Evolutionary conservation across 2,329 filamentous ascomycete species (phyloP), one percentile per base, ranked within the genome.

Genomic region (Paracorniculantispora psalliotae): DNA sequence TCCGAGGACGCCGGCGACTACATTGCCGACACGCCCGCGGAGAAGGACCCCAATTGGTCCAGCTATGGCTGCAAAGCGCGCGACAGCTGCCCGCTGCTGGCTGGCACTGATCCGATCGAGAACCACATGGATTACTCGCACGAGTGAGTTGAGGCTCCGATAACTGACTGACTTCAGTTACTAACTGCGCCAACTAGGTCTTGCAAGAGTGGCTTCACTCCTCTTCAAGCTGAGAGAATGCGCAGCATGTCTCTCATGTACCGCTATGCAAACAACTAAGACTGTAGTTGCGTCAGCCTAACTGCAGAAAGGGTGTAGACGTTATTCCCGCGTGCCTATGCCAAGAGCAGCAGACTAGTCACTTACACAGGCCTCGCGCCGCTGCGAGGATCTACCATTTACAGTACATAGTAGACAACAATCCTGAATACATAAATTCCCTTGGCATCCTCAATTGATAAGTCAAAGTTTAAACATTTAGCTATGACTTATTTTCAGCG

Each of bases 11-110:
- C 51, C 47, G 76, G 75, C 41, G 77, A 79, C 64, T 66, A 66
- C 23, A 68, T 79, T 17, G 62, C 68, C 51, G 77, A 78, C 57
- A 79, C 76, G 21, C 73, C 76, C 28, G 69, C 73, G 19, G 68
- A 76, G 63, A 63, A 63, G 66, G 66, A 61, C 23, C 30, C 61
- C 23, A 55, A 55, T 30, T 26, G 41, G 28, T 68, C 71, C 3
- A 65, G 67, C 28, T 62, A 57, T 15, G 74, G 74, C 15, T 78
- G 75, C 66, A 52, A 59, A n/a, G 68, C 66, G 6, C 69, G 71
- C 50, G 72, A 75, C 61, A 68, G 72, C 2, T 75, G 72, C 64
- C 69, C 73, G 12, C 58, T 56, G 37, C 61, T 61, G 37, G 50
- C 68, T 3, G 71, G 72, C 4, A 41, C 70, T 19, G 72, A 75